Evolutionary conservation across 768 basidiomycete species (phyloP).

Genomic region (Boletus vinaceobasis): DNA sequence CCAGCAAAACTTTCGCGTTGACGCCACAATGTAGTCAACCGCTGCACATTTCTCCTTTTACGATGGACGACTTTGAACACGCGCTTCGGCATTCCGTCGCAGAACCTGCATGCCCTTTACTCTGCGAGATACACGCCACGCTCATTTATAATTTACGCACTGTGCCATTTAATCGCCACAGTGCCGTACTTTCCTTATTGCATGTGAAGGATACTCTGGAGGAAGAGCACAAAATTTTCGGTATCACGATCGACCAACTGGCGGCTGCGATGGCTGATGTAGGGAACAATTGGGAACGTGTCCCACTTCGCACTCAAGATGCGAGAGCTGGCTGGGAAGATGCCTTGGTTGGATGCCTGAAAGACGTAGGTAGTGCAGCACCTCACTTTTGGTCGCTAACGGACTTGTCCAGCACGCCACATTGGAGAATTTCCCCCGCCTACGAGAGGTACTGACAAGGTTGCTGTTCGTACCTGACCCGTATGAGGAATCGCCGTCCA

Average conservation of each 20-base stretch:
- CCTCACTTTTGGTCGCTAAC: neutral
- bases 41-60: constrained; percentile 81
- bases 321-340: constrained; percentile 89
- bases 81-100: constrained; percentile 72
- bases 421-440: constrained; percentile 62
- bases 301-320: constrained; percentile 68
- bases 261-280: constrained; percentile 69
- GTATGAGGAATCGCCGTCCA: constrained; percentile 37
- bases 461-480: constrained; percentile 68
- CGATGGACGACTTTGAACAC: constrained; percentile 89
- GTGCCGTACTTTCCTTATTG: constrained; percentile 66
- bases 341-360: constrained; percentile 80
- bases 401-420: constrained; percentile 62
- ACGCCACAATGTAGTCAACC: constrained; percentile 58
- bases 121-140: constrained; percentile 85
- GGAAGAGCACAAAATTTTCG: constrained; percentile 44
- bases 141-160: constrained; percentile 90
- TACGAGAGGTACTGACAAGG: constrained; percentile 67
- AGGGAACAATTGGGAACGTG: constrained; percentile 85
- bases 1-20: neutral
- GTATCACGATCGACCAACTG: constrained; percentile 61
- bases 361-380: constrained; percentile 65
- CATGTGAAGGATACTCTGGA: constrained; percentile 37
- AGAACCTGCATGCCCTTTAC: constrained; percentile 70
- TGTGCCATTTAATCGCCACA: constrained; percentile 70